Percentiles rank a stretch among this genome's conserved stretches.
Conservation (phyloP, 2,329 filamentous ascomycete genomes). For the Tricladium varicosporioides region DNA sequence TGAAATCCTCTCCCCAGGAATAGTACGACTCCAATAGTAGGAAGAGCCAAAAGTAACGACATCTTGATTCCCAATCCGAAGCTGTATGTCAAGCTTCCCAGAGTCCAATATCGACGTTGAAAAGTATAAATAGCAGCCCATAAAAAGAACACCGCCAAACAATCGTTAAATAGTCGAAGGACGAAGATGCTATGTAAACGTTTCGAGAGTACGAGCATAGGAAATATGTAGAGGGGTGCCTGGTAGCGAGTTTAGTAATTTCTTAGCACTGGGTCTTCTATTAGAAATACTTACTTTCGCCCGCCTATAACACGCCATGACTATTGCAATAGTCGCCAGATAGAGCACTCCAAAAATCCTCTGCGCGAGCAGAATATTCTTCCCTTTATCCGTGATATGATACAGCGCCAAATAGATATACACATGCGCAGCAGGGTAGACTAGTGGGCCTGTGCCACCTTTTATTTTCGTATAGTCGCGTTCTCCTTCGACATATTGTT, state of each 20-base stretch:
- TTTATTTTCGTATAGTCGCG: conserved; percentile 83
- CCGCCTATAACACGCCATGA: conserved; percentile 77
- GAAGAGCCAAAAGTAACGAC: conserved; percentile 79
- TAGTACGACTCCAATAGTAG: conserved; percentile 74
- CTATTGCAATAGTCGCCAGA: conserved; percentile 69
- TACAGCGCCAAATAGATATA: conserved; percentile 85
- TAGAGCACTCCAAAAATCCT: conserved; percentile 80
- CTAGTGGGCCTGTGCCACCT: conserved; percentile 86
- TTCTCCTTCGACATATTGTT: conserved; percentile 77
- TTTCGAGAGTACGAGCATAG: conserved; percentile 84
- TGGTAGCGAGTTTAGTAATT: conserved; percentile 34
- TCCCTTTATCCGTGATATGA: conserved; percentile 71
- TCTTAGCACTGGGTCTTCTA: not conserved
- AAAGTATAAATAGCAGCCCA: conserved; percentile 79
- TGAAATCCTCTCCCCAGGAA: conserved; percentile 70
- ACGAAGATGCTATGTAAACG: conserved; percentile 91
- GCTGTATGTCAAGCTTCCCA: conserved; percentile 71
- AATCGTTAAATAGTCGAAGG: conserved; percentile 93
- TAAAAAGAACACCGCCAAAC: conserved; percentile 79
- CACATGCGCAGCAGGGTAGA: conserved; percentile 92
- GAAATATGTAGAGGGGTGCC: conserved; percentile 84
- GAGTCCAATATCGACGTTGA: conserved; percentile 71
- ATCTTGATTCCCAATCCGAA: conserved; percentile 91
- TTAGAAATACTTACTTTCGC: conserved; percentile 56
- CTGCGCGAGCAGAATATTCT: conserved; percentile 77